phyloP scores from a whole-genome alignment of 176 grass and related monocot species.

The Carex scoparia region DNA sequence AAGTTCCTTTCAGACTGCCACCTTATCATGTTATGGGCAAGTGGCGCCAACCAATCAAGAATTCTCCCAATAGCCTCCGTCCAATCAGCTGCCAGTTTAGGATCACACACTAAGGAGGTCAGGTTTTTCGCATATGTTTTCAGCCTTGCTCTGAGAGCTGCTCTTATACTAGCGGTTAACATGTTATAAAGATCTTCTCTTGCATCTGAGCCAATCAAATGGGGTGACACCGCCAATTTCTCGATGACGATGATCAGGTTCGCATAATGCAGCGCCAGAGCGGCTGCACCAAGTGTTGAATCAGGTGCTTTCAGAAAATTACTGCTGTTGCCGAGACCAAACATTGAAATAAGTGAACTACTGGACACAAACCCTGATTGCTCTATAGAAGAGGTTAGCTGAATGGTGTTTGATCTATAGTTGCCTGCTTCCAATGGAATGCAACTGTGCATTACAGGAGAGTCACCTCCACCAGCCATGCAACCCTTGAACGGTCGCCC shows the following conservation, averaged over 20 bases:
- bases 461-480: conserved; percentile 29
- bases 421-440: conserved; percentile 21
- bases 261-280: conserved; percentile 55
- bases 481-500: conserved; percentile 47
- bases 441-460: conserved; percentile 38
- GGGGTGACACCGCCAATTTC: conserved; percentile 41
- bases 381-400: neutral
- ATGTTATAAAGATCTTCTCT: conserved; percentile 63
- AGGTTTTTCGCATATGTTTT: neutral
- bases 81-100: conserved; percentile 52
- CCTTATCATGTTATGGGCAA: conserved; percentile 65
- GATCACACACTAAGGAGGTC: conserved; percentile 25
- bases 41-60: conserved; percentile 66
- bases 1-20: conserved; percentile 72
- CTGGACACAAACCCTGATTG: neutral
- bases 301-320: conserved; percentile 22
- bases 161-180: conserved; percentile 38
- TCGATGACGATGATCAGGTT: conserved; percentile 59
- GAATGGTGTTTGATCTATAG: conserved; percentile 1
- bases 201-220: conserved; percentile 45
- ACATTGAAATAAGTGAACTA: conserved; percentile 29
- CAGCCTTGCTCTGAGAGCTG: conserved; percentile 44
- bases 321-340: conserved; percentile 5
- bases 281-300: conserved; percentile 43
- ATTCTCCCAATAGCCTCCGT: conserved; percentile 41